A percentile compares a stretch with the other conserved stretches of the same genome.
These are phyloP conservation scores for Trypanosoma conorhini DNA, from an alignment of 208 protist genomes.

Conservation along the genomic window DNA sequence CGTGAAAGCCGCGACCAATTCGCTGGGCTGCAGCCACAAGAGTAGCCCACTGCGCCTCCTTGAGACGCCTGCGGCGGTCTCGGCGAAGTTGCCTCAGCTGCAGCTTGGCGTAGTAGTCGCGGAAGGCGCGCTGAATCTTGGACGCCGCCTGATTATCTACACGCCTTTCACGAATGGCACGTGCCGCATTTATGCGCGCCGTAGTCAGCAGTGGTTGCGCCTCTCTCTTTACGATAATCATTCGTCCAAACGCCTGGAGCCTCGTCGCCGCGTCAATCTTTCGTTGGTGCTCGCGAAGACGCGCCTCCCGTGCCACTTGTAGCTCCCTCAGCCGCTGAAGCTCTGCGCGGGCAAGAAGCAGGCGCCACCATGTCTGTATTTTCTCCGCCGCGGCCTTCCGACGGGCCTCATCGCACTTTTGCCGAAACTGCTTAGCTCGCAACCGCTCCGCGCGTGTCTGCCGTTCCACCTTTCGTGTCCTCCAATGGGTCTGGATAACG, in stretches of 20 bases:
- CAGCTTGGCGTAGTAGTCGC: slow-evolving; percentile 39
- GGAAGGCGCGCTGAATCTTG: slow-evolving; percentile 69
- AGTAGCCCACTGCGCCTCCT: slow-evolving; percentile 1
- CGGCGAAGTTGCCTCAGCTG: slow-evolving; percentile 25
- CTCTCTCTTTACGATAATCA: slow-evolving; percentile 48
- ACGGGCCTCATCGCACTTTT: slow-evolving; percentile 28
- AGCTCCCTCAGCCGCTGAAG: slow-evolving; percentile 25
- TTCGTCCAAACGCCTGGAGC: slow-evolving; percentile 73
- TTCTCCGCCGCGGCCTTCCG: slow-evolving; percentile 8
- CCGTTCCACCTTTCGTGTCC: slow-evolving; percentile 32
- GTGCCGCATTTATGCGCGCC: slow-evolving; percentile 53
- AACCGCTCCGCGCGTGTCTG: slow-evolving; percentile 24
- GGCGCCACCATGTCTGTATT: slow-evolving; percentile 46
- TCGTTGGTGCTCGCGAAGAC: slow-evolving; percentile 45
- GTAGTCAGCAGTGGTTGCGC: slow-evolving; percentile 38
- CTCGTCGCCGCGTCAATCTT: slow-evolving; percentile 56
- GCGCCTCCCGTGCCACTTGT: slow-evolving; percentile 38
- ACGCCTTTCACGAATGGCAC: slow-evolving; percentile 37
- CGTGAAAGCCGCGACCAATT: slow-evolving; percentile 58
- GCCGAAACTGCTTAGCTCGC: slow-evolving; percentile 14
- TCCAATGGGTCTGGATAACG: slow-evolving; percentile 67
- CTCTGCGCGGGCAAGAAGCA: slow-evolving; percentile 25
- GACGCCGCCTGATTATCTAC: slow-evolving; percentile 39
- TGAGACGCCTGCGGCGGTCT: neutral
- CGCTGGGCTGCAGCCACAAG: slow-evolving; percentile 44